Conservation (phyloP, 768 basidiomycete species). For the Lactarius psammicola region DNA sequence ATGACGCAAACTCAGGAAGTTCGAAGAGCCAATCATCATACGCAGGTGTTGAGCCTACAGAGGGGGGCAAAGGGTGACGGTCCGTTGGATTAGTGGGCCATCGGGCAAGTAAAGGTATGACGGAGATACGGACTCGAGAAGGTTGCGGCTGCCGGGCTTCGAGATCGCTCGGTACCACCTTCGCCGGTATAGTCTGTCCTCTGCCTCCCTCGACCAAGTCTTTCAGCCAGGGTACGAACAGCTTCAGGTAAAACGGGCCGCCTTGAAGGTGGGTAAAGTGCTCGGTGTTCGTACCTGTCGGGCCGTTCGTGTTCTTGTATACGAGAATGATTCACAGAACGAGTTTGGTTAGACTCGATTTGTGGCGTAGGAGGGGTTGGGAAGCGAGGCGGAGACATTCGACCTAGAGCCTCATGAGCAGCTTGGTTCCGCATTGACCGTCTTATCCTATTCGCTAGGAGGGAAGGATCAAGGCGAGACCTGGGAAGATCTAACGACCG, state of each 20-base stretch:
- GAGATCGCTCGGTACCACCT: constrained; percentile 14
- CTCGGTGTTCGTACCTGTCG: constrained; percentile 12
- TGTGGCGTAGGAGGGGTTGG: neutral
- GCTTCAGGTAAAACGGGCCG: constrained; percentile 16
- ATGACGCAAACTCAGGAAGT: constrained; percentile 9
- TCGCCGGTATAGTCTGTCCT: constrained; percentile 11
- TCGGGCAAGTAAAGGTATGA: neutral
- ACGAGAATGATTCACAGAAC: constrained; percentile 3
- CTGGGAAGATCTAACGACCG: constrained; percentile 17
- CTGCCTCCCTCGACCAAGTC: constrained; percentile 21
- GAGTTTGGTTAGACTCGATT: constrained; percentile 10
- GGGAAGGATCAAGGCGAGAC: constrained; percentile 18
- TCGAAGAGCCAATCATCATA: constrained; percentile 10
- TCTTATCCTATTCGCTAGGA: constrained; percentile 19
- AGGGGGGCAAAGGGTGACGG: neutral
- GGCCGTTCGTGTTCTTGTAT: constrained; percentile 17
- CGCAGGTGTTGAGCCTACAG: constrained; percentile 10
- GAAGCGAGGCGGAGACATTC: constrained; percentile 18
- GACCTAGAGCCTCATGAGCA: neutral
- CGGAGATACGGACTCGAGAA: constrained; percentile 20
- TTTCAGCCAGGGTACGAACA: constrained; percentile 18
- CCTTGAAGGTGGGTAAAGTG: constrained; percentile 14
- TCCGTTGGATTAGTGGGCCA: neutral
- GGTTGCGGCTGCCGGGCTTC: constrained; percentile 16
- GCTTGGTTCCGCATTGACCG: constrained; percentile 16